Evolutionary conservation across 306 rosid genomes (phyloP), one percentile per base, ranked within the genome.

Genomic region (Senna tora): DNA sequence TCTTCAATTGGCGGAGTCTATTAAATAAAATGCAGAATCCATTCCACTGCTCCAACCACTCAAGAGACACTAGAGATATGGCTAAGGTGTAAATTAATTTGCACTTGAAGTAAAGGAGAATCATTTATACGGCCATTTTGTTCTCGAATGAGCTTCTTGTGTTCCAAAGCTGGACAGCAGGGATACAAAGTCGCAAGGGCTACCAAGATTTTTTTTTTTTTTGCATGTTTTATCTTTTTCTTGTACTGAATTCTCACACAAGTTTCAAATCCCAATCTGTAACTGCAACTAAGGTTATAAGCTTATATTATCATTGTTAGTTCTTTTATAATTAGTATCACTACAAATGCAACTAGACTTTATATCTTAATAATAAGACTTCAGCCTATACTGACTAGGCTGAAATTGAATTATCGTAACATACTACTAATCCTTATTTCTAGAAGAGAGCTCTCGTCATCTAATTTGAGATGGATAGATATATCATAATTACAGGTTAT

Each of bases 401-500:
- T 49, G 15, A 50, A 45, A 50, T 53, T 33, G 45, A 57, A 32
- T 42, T 56, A 34, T 20, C 17, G 21, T 41, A 32, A 20, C n/a
- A 6, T 10, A 47, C 46, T n/a, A 16, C 64, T 25, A 56, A 47
- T 67, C 15, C 42, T n/a, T 33, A 50, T 62, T 28, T 43, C 36
- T 54, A 33, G 2, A 32, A 42, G 15, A 28, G 39, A 51, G 10
- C 55, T 49, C 42, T 32, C 38, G 36, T 34, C 11, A 1, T 67
- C 30, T 16, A 20, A 20, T 36, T 21, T n/a, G 22, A 75, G 57
- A 65, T 25, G 21, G 52, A 51, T 34, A 14, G 69, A 63, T 60
- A 59, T 34, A 45, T 58, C 64, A 82, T 12, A 7, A 33, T 79
- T 60, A 43, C 53, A 52, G 16, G 73, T 28, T 52, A 65, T 45